Percentiles rank a stretch among this genome's conserved stretches.
These are phyloP conservation scores for Aspergillus chevalieri DNA, from an alignment of 2,329 filamentous ascomycete species.

Conservation along the genomic window DNA sequence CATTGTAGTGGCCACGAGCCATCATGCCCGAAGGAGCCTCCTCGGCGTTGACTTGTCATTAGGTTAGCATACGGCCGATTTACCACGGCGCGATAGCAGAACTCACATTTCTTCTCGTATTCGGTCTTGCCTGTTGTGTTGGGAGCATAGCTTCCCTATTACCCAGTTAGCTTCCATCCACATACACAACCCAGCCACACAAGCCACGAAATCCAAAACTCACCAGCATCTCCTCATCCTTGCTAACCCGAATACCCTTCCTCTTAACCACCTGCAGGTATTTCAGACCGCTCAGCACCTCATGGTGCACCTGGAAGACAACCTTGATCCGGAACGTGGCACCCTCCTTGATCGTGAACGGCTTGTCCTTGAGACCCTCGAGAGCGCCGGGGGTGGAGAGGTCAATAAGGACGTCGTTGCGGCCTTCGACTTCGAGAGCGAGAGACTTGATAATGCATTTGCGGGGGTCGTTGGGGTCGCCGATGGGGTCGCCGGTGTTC, in stretches of 20 bases:
- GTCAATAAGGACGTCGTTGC: slow-evolving; percentile 80
- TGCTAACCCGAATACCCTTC: slow-evolving; percentile 78
- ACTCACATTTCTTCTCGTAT: slow-evolving; percentile 87
- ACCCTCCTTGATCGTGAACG: slow-evolving; percentile 97
- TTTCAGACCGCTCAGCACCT: slow-evolving; percentile 90
- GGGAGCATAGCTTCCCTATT: slow-evolving; percentile 81
- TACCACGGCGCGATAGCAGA: background rate
- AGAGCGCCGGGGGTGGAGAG: slow-evolving; percentile 69
- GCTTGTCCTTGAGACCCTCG: slow-evolving; percentile 74
- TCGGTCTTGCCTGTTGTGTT: slow-evolving; percentile 80
- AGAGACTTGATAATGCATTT: slow-evolving; percentile 91
- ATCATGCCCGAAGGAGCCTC: slow-evolving; percentile 90
- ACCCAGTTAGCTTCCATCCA: background rate
- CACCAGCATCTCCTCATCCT: slow-evolving; percentile 98
- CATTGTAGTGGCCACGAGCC: slow-evolving; percentile 82
- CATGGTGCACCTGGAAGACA: slow-evolving; percentile 91
- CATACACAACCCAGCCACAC: background rate
- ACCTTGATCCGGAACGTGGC: slow-evolving; percentile 91
- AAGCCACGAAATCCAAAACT: slow-evolving; percentile 33
- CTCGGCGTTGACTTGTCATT: slow-evolving; percentile 68
- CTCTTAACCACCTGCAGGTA: slow-evolving; percentile 93
- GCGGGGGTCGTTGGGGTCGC: slow-evolving; percentile 73
- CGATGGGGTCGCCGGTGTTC: slow-evolving; percentile 62
- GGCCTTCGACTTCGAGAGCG: slow-evolving; percentile 77
- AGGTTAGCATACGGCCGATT: background rate